Percentiles rank a stretch among this genome's conserved stretches.
These are phyloP conservation scores for Fraxinus americana DNA, from an alignment of 257 asterid genomes.

Conservation along the genomic window DNA sequence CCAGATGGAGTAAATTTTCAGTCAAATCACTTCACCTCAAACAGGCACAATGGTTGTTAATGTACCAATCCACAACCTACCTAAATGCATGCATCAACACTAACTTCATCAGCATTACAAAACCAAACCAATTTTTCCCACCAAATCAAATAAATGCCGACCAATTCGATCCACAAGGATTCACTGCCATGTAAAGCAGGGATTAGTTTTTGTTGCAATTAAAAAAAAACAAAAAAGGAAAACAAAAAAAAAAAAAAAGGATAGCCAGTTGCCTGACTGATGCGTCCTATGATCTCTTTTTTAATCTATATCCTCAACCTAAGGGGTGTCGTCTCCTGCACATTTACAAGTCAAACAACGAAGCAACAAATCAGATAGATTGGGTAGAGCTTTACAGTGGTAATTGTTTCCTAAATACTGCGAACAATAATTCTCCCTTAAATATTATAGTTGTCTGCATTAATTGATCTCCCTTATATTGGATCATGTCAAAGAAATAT, in stretches of 20 bases:
- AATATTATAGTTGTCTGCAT: conserved; percentile 1
- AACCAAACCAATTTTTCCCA: conserved; percentile 31
- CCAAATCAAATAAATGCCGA: conserved; percentile 24
- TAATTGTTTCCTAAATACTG: not conserved
- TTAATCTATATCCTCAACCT: conserved; percentile 50
- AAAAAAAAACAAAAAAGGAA: not conserved
- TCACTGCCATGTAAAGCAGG: conserved; percentile 31
- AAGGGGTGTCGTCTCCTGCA: conserved; percentile 89
- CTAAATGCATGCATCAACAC: conserved; percentile 16
- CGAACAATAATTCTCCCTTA: not conserved
- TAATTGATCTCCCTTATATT: conserved; percentile 2
- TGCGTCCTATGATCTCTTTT: conserved; percentile 33
- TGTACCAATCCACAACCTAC: too few species aligned
- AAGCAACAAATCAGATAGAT: conserved; percentile 15
- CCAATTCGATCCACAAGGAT: conserved; percentile 25
- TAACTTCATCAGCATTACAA: conserved; percentile 34
- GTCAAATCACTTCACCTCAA: too few species aligned
- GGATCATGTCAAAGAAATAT: not conserved
- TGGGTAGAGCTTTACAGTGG: not conserved
- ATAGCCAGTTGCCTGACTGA: conserved; percentile 35
- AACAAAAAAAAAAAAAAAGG: conserved; percentile 8
- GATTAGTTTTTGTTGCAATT: conserved; percentile 21
- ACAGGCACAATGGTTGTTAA: too few species aligned
- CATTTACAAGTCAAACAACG: conserved; percentile 15
- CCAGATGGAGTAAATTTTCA: too few species aligned